Percentiles rank a stretch among this genome's conserved stretches.
Evolutionary conservation across 768 basidiomycete genomes (phyloP).

Genomic region (Russula sp.): DNA sequence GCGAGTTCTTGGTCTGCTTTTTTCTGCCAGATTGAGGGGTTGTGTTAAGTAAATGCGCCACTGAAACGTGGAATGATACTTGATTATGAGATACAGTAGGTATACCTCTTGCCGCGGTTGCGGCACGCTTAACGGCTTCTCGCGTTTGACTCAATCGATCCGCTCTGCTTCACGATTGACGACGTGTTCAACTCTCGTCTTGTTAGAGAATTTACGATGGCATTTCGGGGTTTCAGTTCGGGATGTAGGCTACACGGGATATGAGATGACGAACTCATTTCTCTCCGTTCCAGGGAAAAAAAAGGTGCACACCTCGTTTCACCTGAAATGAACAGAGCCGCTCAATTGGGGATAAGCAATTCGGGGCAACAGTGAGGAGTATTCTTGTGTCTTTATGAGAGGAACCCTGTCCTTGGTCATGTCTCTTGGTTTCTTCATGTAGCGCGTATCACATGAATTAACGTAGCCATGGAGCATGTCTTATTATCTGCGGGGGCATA

Average conservation of each 20-base stretch:
- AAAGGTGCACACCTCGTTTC: constrained; percentile 57
- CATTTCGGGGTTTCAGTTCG: constrained; percentile 67
- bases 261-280: neutral
- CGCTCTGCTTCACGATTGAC: constrained; percentile 92
- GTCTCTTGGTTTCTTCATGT: constrained; percentile 85
- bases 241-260: constrained; percentile 58
- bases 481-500: constrained; percentile 94
- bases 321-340: constrained; percentile 49
- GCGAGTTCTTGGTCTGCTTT: constrained; percentile 76
- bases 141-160: constrained; percentile 75
- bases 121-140: constrained; percentile 61
- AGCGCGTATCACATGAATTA: neutral
- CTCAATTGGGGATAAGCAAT: constrained; percentile 1
- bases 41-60: neutral
- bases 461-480: constrained; percentile 12
- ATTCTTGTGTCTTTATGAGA: constrained; percentile 91
- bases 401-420: constrained; percentile 95
- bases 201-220: constrained; percentile 91
- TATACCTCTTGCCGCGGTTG: too few species aligned
- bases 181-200: constrained; percentile 79
- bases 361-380: constrained; percentile 28
- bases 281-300: neutral
- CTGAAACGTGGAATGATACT: neutral
- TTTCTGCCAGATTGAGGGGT: constrained; percentile 46
- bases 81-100: too few species aligned